phyloP scores from a whole-genome alignment of 140 eudicot genomes.

The Stevia rebaudiana region DNA sequence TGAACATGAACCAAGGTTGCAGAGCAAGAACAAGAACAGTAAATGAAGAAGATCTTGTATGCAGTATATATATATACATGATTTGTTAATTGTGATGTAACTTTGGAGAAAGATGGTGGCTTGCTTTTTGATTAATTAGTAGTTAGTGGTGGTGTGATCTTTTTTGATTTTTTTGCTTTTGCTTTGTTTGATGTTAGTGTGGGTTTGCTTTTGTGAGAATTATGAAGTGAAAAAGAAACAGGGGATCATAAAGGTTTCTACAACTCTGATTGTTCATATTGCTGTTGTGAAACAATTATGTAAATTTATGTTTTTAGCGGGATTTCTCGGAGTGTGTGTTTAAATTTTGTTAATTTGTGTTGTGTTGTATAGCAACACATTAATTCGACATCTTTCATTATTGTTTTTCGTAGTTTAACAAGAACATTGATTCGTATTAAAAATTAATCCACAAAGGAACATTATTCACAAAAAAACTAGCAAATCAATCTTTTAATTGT shows the following conservation, averaged over 20 bases:
- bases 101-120: slow-evolving; percentile 37
- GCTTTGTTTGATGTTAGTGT: slow-evolving; percentile 39
- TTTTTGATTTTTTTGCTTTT: slow-evolving; percentile 46
- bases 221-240: slow-evolving; percentile 19
- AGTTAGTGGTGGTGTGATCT: slow-evolving; percentile 34
- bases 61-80: slow-evolving; percentile 35
- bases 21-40: slow-evolving; percentile 20
- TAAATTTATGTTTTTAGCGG: background rate
- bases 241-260: slow-evolving; percentile 17
- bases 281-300: background rate
- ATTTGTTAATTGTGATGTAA: slow-evolving; percentile 20
- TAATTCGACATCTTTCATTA: too few relatives aligned
- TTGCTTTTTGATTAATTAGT: slow-evolving; percentile 39
- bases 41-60: slow-evolving; percentile 42
- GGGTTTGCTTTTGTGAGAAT: slow-evolving; percentile 29
- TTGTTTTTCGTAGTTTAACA: too few relatives aligned
- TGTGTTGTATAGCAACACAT: too few relatives aligned
- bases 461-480: too few relatives aligned
- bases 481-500: too few relatives aligned
- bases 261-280: slow-evolving; percentile 7
- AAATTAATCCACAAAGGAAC: too few relatives aligned
- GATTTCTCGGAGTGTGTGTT: background rate
- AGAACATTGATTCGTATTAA: too few relatives aligned
- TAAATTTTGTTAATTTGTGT: too few relatives aligned
- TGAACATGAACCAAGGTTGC: slow-evolving; percentile 20